Conservation (phyloP, 2,329 filamentous ascomycete species). For the Dothistroma pini region DNA sequence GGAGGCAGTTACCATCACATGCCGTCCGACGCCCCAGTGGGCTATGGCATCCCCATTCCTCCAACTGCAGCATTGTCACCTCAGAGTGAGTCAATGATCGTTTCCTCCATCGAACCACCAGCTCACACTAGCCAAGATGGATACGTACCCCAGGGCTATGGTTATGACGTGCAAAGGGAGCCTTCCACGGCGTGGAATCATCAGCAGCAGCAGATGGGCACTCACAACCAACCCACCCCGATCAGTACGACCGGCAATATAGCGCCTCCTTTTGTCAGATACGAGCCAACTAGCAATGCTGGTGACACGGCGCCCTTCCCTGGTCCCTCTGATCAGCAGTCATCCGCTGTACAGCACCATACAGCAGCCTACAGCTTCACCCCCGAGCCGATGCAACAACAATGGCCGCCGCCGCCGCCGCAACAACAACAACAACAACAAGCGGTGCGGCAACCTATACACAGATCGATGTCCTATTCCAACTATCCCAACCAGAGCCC, state of each 20-base stretch:
- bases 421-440: background rate
- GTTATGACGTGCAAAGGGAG: slow-evolving; percentile 1
- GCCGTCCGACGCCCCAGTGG: background rate
- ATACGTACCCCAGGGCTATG: background rate
- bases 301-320: slow-evolving; percentile 12
- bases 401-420: background rate
- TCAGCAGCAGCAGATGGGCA: slow-evolving; percentile 2
- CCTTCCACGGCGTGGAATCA: background rate
- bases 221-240: slow-evolving; percentile 1
- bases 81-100: background rate
- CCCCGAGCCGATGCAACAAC: slow-evolving; percentile 2
- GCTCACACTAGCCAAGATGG: background rate
- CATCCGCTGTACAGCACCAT: background rate
- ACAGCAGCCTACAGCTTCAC: slow-evolving; percentile 1
- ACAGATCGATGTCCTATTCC: slow-evolving; percentile 7
- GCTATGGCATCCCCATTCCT: slow-evolving; percentile 9
- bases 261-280: slow-evolving; percentile 3
- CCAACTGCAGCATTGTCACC: slow-evolving; percentile 3
- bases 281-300: background rate
- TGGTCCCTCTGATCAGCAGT: slow-evolving; percentile 1
- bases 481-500: background rate
- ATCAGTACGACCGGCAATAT: slow-evolving; percentile 1
- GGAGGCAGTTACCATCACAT: slow-evolving; percentile 1
- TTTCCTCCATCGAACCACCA: background rate
- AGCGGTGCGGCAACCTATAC: slow-evolving; percentile 3